Conservation (phyloP, 2,329 filamentous ascomycete genomes). For the Trichoderma sp. region DNA sequence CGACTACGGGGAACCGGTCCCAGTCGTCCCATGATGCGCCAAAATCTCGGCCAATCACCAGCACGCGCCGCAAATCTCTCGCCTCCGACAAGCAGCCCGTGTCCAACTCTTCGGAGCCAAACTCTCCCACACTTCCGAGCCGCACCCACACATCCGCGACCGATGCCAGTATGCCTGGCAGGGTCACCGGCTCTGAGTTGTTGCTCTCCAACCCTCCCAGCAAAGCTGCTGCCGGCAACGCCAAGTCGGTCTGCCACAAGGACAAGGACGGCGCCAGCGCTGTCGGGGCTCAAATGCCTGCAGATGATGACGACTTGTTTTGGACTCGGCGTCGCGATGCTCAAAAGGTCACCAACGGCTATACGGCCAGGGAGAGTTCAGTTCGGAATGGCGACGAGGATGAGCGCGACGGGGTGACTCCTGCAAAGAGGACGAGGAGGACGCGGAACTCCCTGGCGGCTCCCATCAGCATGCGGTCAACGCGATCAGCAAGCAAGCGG, state of each 20-base stretch:
- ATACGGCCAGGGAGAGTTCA: constrained; percentile 38
- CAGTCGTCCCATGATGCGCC: constrained; percentile 36
- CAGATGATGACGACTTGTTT: constrained; percentile 32
- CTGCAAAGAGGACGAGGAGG: constrained; percentile 33
- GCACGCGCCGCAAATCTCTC: constrained; percentile 39
- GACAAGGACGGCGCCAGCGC: constrained; percentile 23
- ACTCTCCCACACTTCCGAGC: constrained; percentile 32
- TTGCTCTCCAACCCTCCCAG: constrained; percentile 24
- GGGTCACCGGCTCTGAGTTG: constrained; percentile 34
- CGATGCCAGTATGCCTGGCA: constrained; percentile 42
- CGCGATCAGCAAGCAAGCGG: constrained; percentile 52
- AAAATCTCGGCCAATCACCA: constrained; percentile 41
- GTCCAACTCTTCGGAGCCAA: constrained; percentile 38
- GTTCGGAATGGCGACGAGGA: constrained; percentile 33
- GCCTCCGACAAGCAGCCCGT: constrained; percentile 37
- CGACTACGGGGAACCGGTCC: constrained; percentile 22
- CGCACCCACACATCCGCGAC: constrained; percentile 28
- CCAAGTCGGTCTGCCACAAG: constrained; percentile 26
- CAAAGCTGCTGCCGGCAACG: constrained; percentile 25
- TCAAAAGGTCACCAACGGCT: constrained; percentile 39
- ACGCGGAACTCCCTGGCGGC: constrained; percentile 37
- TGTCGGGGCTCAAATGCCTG: constrained; percentile 29
- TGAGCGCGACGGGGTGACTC: constrained; percentile 31
- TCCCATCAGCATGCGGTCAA: constrained; percentile 41
- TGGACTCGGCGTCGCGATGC: constrained; percentile 39